phyloP scores from a whole-genome alignment of 306 rosid genomes.

The Pyrus bretschneideri region DNA sequence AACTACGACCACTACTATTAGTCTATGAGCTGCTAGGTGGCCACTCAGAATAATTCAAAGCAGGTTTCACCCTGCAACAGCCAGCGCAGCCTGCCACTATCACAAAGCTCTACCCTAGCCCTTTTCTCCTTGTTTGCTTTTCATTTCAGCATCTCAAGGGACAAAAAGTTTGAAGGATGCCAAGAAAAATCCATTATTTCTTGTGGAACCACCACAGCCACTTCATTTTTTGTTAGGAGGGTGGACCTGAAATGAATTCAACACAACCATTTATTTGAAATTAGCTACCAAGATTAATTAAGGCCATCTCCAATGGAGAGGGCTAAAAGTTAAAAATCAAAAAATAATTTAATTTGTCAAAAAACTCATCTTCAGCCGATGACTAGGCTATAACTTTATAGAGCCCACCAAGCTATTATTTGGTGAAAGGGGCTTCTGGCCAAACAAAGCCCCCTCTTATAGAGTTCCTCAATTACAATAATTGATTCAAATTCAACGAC shows the following conservation, averaged over 20 bases:
- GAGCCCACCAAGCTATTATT: no score
- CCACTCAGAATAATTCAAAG: neutral
- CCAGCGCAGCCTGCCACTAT: slow-evolving; percentile 16
- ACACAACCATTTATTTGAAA: neutral
- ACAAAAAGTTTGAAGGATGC: neutral
- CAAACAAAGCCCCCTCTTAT: no score
- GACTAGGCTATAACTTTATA: no score
- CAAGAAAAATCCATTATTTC: slow-evolving; percentile 8
- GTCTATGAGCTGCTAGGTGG: neutral
- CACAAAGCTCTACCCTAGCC: neutral
- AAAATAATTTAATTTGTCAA: no score
- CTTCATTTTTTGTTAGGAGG: slow-evolving; percentile 2
- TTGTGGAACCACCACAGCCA: slow-evolving; percentile 23
- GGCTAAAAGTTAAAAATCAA: no score
- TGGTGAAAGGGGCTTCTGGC: no score
- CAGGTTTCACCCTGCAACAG: neutral
- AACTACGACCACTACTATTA: neutral
- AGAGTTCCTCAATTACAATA: no score
- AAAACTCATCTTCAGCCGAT: no score
- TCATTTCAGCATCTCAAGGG: neutral
- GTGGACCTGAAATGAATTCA: neutral
- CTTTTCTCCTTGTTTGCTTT: slow-evolving; percentile 23
- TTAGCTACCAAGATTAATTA: neutral
- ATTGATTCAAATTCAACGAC: no score
- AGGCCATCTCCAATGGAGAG: no score